Evolutionary conservation across 768 basidiomycete genomes (phyloP), one percentile per base, ranked within the genome.

Genomic region (Auricularia auricula-judae): DNA sequence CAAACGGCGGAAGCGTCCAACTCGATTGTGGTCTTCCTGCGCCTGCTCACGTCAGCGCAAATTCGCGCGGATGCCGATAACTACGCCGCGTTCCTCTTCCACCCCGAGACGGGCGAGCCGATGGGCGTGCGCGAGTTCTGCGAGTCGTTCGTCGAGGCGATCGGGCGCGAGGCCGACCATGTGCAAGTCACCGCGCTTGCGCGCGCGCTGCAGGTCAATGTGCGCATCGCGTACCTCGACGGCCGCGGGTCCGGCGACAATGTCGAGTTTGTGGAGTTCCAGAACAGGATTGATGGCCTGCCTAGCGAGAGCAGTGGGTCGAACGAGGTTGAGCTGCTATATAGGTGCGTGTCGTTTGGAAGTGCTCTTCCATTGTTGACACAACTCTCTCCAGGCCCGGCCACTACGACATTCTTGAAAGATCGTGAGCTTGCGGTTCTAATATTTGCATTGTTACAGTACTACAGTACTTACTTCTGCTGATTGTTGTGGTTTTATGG

Each of bases 161-260:
- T 83, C 36, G 86, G 88, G 36, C 86, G 84, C 67, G 90, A 91
- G 78, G 90, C 89, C 85, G 93, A 95, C 68, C 87, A 95, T 67
- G 86, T 88, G 11, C 89, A 92, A 70, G 88, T 95, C 67, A 81
- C 82, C 42, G 93, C 93, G 1, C 78, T 96, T 11, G 81, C 87
- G 18, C 78, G 82, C 39, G 88, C 86, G 0, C 74, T 95, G 35
- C 73, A 81, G 23, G 75, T 90, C 61, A 86, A 87, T 62, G 75
- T 94, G 62, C 80, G 83, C 63, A 81, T 94, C 43, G 90, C 91
- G 1, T 93, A 93, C 73, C 81, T 97, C 34, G 91, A 92, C 73
- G 87, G 90, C 1, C 82, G 78, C 16, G 73, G 72, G 21, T 65
- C 62, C 29, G 66, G 76, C 5, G 84, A 80, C 33, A 72, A 76